Evolutionary conservation across 73 alveolate genomes (phyloP), one percentile per base, ranked within the genome.

Genomic region (Paramecium primaurelia): DNA sequence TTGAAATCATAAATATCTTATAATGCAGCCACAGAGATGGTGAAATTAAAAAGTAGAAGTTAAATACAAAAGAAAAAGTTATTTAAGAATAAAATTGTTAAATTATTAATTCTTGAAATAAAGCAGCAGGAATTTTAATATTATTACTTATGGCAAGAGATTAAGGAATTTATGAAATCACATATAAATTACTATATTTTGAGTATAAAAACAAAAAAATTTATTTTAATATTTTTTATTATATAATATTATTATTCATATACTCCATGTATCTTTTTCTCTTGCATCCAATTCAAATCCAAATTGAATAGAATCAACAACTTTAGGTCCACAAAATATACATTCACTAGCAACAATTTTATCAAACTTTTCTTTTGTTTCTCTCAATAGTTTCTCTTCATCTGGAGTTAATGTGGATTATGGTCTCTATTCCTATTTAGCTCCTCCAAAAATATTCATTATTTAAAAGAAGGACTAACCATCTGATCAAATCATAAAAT

Each of bases 251-350:
- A 7, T 42, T 9, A 25, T 22, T 89, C 94, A 89, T 9, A 89
- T 32, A 59, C 64, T 68, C 94, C 94, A 89, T 6, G 94, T 37
- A 26, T 58, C 71, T 51, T 71, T 89, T 11, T 77, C 71, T 32
- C 75, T 30, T 26, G 40, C 54, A 89, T 89, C 94, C 10, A 47
- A 42, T 71, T 89, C 94, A 71, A 71, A 89, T 42, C 77, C 88
- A 44, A 69, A 58, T 28, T 42, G 77, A 38, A 89, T 89, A 14
- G 80, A 51, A 71, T 89, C 94, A 22, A 89, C 94, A 25, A 89
- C 94, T n/a, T 85, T 83, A 37, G 94, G 94, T 6, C 94, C 94
- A 71, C 94, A 89, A 44, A 44, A 89, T 44, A 89, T 89, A 47
- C 94, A 89, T 71, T 89, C 94, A 45, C 88, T 89, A 28, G 94